These are phyloP conservation scores for Arctium lappa DNA, from an alignment of 129 eudicot genomes.

Conservation along the genomic window DNA sequence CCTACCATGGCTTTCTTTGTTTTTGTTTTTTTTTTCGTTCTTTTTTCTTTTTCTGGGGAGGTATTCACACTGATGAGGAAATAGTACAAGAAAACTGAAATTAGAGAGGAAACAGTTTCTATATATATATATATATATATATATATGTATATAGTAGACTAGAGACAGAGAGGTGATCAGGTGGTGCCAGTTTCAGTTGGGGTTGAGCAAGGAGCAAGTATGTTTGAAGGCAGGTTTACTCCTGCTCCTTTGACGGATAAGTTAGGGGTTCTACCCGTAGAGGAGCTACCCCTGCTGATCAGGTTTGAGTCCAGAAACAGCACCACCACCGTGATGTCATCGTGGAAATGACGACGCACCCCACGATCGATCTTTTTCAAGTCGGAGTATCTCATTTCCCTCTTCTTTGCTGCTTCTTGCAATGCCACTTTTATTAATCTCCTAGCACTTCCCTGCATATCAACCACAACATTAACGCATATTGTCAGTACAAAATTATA, in stretches of 20 bases:
- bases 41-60: slow-evolving; percentile 8
- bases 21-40: slow-evolving; percentile 11
- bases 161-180: slow-evolving; percentile 18
- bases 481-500: too few relatives aligned
- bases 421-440: slow-evolving; percentile 77
- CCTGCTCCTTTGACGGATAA: slow-evolving; percentile 82
- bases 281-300: slow-evolving; percentile 55
- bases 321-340: slow-evolving; percentile 78
- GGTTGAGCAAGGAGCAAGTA: slow-evolving; percentile 56
- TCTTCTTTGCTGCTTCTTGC: slow-evolving; percentile 83
- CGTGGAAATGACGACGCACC: slow-evolving; percentile 93
- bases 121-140: background rate
- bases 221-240: slow-evolving; percentile 42
- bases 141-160: slow-evolving; percentile 1
- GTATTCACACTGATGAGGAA: slow-evolving; percentile 32
- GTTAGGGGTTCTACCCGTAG: slow-evolving; percentile 44
- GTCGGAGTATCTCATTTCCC: slow-evolving; percentile 95
- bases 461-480: too few relatives aligned
- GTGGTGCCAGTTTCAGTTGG: slow-evolving; percentile 26
- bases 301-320: slow-evolving; percentile 77
- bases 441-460: slow-evolving; percentile 78
- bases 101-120: slow-evolving; percentile 18
- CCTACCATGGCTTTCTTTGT: slow-evolving; percentile 9
- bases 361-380: slow-evolving; percentile 89
- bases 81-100: slow-evolving; percentile 21